These are phyloP conservation scores for Corniculantispora saksenae DNA, from an alignment of 2,329 filamentous ascomycete species.

Conservation along the genomic window DNA sequence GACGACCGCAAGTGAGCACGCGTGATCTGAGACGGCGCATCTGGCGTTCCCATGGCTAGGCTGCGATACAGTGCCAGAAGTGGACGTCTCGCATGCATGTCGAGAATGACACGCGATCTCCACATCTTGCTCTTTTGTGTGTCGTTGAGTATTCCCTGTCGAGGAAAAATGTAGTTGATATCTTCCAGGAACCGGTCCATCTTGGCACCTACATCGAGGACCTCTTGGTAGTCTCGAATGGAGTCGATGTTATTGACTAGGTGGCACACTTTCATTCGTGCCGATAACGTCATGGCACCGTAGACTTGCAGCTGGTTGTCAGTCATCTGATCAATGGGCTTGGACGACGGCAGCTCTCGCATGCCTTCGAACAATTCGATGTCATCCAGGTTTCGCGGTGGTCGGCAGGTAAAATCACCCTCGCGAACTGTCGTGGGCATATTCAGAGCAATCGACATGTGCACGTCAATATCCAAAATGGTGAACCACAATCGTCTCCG, in stretches of 20 bases:
- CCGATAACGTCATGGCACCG: slow-evolving; percentile 50
- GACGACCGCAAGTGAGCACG: slow-evolving; percentile 55
- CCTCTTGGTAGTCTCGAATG: slow-evolving; percentile 53
- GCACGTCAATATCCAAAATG: slow-evolving; percentile 57
- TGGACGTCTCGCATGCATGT: slow-evolving; percentile 56
- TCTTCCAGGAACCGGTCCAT: slow-evolving; percentile 57
- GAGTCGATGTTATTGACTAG: slow-evolving; percentile 54
- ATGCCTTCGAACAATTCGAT: slow-evolving; percentile 49
- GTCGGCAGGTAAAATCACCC: slow-evolving; percentile 54
- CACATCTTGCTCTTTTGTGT: slow-evolving; percentile 51
- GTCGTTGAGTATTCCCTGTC: slow-evolving; percentile 43
- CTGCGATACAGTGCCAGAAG: slow-evolving; percentile 56
- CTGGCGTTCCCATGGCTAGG: slow-evolving; percentile 52
- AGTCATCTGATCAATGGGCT: slow-evolving; percentile 53
- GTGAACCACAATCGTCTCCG: slow-evolving; percentile 58
- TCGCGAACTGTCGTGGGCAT: slow-evolving; percentile 53
- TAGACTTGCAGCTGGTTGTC: slow-evolving; percentile 57
- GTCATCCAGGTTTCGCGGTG: slow-evolving; percentile 57
- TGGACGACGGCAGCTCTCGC: slow-evolving; percentile 48
- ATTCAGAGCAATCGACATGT: slow-evolving; percentile 54
- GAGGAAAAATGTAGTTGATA: slow-evolving; percentile 53
- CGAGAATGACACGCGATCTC: slow-evolving; percentile 52
- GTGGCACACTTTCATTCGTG: slow-evolving; percentile 51
- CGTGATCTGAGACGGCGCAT: slow-evolving; percentile 53
- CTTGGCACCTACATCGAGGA: slow-evolving; percentile 54